phyloP scores from a whole-genome alignment of 179 eudicot genomes.

The Amaranthus tricolor region DNA sequence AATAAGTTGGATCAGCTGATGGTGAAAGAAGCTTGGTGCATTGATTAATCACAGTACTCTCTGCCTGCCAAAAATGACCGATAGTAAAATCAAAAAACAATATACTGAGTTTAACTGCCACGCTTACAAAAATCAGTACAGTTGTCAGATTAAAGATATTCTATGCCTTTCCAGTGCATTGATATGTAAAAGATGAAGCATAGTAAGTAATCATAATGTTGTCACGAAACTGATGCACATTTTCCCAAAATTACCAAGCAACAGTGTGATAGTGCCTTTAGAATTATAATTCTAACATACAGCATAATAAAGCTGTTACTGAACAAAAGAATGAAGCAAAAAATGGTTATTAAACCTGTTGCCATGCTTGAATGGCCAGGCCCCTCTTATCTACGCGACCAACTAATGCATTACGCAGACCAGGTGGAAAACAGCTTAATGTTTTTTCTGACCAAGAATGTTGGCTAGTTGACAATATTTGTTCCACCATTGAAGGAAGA shows the following conservation, averaged over 20 bases:
- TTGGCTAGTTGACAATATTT: constrained; percentile 82
- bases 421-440: constrained; percentile 77
- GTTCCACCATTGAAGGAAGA: constrained; percentile 90
- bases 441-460: constrained; percentile 98
- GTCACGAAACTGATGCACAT: background rate
- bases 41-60: constrained; percentile 86
- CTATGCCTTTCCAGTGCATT: background rate
- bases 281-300: background rate
- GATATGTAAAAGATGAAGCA: background rate
- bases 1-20: constrained; percentile 81
- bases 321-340: background rate
- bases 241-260: background rate
- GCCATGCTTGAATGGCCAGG: constrained; percentile 83
- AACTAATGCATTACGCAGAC: constrained; percentile 68
- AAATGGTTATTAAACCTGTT: constrained; percentile 52
- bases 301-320: background rate
- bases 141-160: background rate
- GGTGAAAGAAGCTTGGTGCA: constrained; percentile 91
- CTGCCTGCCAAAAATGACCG: constrained; percentile 65
- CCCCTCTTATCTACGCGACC: constrained; percentile 82
- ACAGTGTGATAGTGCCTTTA: background rate
- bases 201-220: background rate
- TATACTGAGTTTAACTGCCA: background rate
- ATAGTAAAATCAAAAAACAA: background rate
- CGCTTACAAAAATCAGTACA: background rate